A percentile compares a stretch with the other conserved stretches of the same genome.
Evolutionary conservation across 352 stramenopile species (phyloP).

Genomic region (Globisporangium heterothallicum): DNA sequence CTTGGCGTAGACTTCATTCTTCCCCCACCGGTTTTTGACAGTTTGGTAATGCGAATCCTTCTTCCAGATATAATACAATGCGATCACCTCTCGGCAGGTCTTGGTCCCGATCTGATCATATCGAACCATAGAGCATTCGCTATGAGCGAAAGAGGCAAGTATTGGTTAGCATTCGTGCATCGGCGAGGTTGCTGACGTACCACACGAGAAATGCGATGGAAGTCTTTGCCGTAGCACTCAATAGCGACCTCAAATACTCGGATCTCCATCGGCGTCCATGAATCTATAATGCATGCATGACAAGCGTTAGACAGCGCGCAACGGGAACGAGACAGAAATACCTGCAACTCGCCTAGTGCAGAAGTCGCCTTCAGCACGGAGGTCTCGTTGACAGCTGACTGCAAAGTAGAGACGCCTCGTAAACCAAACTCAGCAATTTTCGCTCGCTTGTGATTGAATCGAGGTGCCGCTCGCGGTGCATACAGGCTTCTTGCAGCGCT

Average conservation of each 20-base stretch:
- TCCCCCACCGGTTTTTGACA: slow-evolving; percentile 75
- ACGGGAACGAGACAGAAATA: neutral
- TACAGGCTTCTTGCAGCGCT: slow-evolving; percentile 52
- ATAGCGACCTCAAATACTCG: slow-evolving; percentile 81
- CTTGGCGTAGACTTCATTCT: slow-evolving; percentile 24
- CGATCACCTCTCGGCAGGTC: slow-evolving; percentile 63
- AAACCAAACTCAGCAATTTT: slow-evolving; percentile 53
- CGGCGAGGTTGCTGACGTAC: slow-evolving; percentile 22
- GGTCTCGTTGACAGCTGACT: slow-evolving; percentile 43
- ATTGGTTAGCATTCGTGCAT: too few relatives aligned
- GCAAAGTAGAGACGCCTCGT: slow-evolving; percentile 36
- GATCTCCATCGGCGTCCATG: slow-evolving; percentile 76
- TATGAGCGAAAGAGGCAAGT: slow-evolving; percentile 2
- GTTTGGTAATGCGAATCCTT: slow-evolving; percentile 81
- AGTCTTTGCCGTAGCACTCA: slow-evolving; percentile 83
- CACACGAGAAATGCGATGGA: slow-evolving; percentile 59
- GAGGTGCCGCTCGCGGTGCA: slow-evolving; percentile 21
- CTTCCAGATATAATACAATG: slow-evolving; percentile 88
- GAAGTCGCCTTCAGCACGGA: slow-evolving; percentile 36
- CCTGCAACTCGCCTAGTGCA: slow-evolving; percentile 1
- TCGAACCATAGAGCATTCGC: neutral
- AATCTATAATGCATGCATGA: slow-evolving; percentile 34
- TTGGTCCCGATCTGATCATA: slow-evolving; percentile 61
- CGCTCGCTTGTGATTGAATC: slow-evolving; percentile 41
- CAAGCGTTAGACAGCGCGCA: neutral